Evolutionary conservation across 139 green algal species (phyloP).

Genomic region (Chlorella ohadii): DNA sequence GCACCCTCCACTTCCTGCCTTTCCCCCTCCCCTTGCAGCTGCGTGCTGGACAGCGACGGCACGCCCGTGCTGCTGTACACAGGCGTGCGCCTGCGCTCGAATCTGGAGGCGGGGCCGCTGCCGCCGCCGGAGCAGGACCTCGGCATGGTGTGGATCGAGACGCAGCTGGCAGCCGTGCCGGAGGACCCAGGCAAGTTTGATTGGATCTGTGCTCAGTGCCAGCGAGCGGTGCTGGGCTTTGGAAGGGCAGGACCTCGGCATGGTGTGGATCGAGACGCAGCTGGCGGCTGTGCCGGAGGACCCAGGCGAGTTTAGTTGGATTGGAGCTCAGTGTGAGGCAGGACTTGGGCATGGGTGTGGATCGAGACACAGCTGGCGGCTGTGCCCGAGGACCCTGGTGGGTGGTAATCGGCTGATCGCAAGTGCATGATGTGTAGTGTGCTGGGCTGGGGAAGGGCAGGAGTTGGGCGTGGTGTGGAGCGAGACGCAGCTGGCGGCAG

Average conservation of each 20-base stretch:
- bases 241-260: too few species aligned
- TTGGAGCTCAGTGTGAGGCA: too few species aligned
- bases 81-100: constrained; percentile 64
- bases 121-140: constrained; percentile 63
- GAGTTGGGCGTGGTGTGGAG: constrained; percentile 89
- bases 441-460: too few species aligned
- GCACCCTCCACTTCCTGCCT: too few species aligned
- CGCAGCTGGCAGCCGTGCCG: constrained; percentile 70
- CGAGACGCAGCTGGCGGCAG: constrained; percentile 76
- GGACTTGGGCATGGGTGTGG: too few species aligned
- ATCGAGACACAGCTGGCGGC: too few species aligned
- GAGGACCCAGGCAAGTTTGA: constrained; percentile 33
- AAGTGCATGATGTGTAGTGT: too few species aligned
- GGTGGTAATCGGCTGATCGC: too few species aligned
- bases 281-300: constrained; percentile 61
- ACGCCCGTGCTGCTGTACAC: constrained; percentile 79
- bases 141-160: constrained; percentile 87
- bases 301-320: background rate
- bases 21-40: constrained; percentile 49
- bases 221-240: too few species aligned
- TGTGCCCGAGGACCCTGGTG: too few species aligned
- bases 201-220: too few species aligned
- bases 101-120: constrained; percentile 52
- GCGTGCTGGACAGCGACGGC: constrained; percentile 63
- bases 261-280: constrained; percentile 91